phyloP scores from a whole-genome alignment of 106 monocot species.

The Triglochin maritima region DNA sequence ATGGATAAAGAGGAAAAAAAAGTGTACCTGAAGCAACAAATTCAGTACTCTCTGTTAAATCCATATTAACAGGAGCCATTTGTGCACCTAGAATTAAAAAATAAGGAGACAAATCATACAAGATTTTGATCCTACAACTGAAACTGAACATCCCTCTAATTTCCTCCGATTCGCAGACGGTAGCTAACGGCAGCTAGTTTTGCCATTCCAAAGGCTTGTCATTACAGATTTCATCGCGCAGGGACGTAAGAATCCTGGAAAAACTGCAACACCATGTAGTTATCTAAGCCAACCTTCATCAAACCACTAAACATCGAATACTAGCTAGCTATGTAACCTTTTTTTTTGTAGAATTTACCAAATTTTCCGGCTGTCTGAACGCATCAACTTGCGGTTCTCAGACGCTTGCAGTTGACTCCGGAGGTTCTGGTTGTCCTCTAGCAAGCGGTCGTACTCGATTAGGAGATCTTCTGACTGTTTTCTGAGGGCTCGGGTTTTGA shows the following conservation, averaged over 20 bases:
- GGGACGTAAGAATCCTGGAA: neutral
- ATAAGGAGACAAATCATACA: no score
- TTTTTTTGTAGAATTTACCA: neutral
- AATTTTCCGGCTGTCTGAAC: conserved; percentile 46
- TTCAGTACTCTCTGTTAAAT: no score
- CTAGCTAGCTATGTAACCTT: no score
- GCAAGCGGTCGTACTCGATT: conserved; percentile 59
- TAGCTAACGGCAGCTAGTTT: neutral
- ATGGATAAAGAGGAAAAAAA: no score
- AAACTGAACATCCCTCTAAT: no score
- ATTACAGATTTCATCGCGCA: neutral
- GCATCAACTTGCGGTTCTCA: conserved; percentile 40
- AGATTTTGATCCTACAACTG: no score
- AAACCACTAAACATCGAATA: neutral
- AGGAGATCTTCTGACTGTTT: conserved; percentile 68
- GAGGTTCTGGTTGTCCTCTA: conserved; percentile 69
- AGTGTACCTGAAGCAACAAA: no score
- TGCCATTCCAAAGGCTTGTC: neutral
- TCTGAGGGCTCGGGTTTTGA: conserved; percentile 33
- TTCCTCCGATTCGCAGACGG: neutral
- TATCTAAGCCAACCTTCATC: neutral
- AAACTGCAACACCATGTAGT: neutral
- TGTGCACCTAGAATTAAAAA: no score
- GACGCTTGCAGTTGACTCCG: conserved; percentile 35
- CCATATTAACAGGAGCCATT: no score